Conservation (phyloP, 768 basidiomycete genomes). For the Tylopilus sp. region DNA sequence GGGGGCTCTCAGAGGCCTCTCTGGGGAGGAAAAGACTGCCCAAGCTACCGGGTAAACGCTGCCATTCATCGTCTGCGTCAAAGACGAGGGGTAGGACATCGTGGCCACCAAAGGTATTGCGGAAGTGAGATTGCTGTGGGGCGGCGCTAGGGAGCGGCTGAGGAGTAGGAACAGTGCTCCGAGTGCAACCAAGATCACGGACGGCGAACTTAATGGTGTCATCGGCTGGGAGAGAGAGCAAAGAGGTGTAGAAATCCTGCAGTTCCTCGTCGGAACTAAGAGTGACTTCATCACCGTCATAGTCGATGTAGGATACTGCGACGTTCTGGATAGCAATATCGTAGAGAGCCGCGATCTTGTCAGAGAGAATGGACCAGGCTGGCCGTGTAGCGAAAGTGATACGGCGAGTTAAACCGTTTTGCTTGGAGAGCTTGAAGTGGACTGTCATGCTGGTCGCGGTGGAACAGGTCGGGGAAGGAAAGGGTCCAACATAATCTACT, state of each 20-base stretch:
- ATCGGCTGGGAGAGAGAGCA: constrained; percentile 16
- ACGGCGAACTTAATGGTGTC: constrained; percentile 57
- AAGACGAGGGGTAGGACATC: constrained; percentile 44
- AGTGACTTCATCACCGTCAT: constrained; percentile 73
- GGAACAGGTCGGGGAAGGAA: constrained; percentile 16
- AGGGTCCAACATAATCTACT: constrained; percentile 10
- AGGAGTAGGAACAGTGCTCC: constrained; percentile 33
- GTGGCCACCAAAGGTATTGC: constrained; percentile 58
- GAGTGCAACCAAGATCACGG: constrained; percentile 47
- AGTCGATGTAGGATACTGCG: constrained; percentile 69
- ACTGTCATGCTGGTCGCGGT: constrained; percentile 43
- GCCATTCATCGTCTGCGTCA: constrained; percentile 63
- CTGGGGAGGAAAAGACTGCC: constrained; percentile 39
- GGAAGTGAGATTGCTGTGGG: constrained; percentile 37
- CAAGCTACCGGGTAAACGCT: constrained; percentile 44
- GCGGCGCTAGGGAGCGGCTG: constrained; percentile 32
- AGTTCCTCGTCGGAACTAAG: constrained; percentile 75
- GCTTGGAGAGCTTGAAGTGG: constrained; percentile 65
- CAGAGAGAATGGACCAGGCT: constrained; percentile 53
- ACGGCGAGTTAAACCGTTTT: constrained; percentile 57
- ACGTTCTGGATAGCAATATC: constrained; percentile 54
- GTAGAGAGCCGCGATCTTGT: constrained; percentile 52
- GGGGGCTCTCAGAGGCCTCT: constrained; percentile 41
- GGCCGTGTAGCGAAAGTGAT: constrained; percentile 50
- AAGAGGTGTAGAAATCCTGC: constrained; percentile 62